These are phyloP conservation scores for Colletotrichum siamense DNA, from an alignment of 2,329 filamentous ascomycete species.

Conservation along the genomic window DNA sequence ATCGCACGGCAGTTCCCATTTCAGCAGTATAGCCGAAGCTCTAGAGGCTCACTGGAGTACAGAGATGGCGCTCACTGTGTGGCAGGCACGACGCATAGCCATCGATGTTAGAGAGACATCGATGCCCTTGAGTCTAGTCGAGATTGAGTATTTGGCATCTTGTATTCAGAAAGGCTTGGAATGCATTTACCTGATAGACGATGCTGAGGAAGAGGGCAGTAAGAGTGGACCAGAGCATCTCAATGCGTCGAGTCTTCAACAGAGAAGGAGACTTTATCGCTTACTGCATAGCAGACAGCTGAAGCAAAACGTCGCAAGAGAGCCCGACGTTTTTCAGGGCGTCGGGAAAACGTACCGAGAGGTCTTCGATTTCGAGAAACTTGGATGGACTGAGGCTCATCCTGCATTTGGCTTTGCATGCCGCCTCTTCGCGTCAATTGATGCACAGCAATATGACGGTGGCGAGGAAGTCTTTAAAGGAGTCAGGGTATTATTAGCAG, in stretches of 20 bases:
- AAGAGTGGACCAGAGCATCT: constrained; percentile 8
- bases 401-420: constrained; percentile 34
- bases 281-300: constrained; percentile 21
- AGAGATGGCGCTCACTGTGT: constrained; percentile 29
- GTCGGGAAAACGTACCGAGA: constrained; percentile 33
- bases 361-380: constrained; percentile 31
- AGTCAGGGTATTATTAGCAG: constrained; percentile 27
- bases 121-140: constrained; percentile 24
- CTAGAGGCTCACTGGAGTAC: constrained; percentile 32
- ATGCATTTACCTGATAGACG: constrained; percentile 34
- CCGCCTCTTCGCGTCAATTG: constrained; percentile 30
- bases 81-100: constrained; percentile 28
- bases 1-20: background rate
- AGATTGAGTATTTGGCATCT: constrained; percentile 32
- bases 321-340: constrained; percentile 32
- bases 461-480: constrained; percentile 26
- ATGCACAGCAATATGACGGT: constrained; percentile 28
- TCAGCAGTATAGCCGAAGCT: constrained; percentile 13
- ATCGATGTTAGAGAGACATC: constrained; percentile 31
- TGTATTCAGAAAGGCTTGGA: constrained; percentile 31
- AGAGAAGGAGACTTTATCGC: constrained; percentile 26
- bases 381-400: constrained; percentile 33
- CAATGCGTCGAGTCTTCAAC: constrained; percentile 22
- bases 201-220: constrained; percentile 20
- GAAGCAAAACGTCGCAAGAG: constrained; percentile 22